Percentiles rank a stretch among this genome's conserved stretches.
phyloP scores from a whole-genome alignment of 2,329 filamentous ascomycete genomes.

The Diaporthe vaccinii region DNA sequence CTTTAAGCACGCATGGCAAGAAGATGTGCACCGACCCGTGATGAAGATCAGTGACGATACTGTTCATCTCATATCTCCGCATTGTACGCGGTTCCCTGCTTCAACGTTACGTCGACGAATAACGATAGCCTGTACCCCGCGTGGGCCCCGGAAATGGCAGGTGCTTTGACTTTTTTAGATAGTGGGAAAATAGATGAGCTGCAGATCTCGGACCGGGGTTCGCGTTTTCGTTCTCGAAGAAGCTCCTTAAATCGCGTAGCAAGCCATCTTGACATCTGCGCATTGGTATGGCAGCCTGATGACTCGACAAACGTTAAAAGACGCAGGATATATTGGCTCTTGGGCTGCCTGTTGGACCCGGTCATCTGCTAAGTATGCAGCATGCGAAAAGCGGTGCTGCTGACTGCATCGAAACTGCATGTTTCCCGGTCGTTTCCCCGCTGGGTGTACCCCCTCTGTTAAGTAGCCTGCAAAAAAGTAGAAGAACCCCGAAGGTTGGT shows the following conservation, averaged over 20 bases:
- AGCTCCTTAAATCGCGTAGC: too few relatives aligned
- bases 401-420: neutral
- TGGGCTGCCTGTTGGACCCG: neutral
- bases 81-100: neutral
- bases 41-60: neutral
- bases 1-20: neutral
- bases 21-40: too few relatives aligned
- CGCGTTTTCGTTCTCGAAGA: too few relatives aligned
- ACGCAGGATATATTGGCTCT: too few relatives aligned
- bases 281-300: too few relatives aligned
- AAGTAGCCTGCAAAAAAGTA: neutral
- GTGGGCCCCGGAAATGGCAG: conserved; percentile 26
- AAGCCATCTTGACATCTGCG: too few relatives aligned
- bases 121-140: conserved; percentile 30
- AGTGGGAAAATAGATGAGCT: neutral
- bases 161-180: conserved; percentile 5
- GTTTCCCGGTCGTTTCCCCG: neutral
- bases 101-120: conserved; percentile 22
- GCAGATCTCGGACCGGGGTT: conserved; percentile 35
- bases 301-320: too few relatives aligned
- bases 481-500: neutral
- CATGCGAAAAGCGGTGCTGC: neutral
- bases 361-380: neutral
- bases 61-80: neutral
- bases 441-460: neutral